A percentile compares a stretch with the other conserved stretches of the same genome.
Evolutionary conservation across 1,139 yeast genomes (phyloP).

Genomic region (Arxiozyma telluris): DNA sequence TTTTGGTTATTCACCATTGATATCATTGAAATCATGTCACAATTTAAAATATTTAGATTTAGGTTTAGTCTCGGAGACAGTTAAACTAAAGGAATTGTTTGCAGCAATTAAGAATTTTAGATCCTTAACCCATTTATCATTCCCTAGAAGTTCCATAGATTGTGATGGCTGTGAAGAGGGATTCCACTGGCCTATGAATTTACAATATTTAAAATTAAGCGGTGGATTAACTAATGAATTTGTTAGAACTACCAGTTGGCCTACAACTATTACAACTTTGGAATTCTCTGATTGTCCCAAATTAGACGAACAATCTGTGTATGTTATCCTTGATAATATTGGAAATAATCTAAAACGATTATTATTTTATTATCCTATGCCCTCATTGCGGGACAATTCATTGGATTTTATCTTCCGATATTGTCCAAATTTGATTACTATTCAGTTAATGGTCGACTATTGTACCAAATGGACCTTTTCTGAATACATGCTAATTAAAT

Average conservation of each 20-base stretch:
- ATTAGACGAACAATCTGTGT: constrained; percentile 53
- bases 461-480: constrained; percentile 53
- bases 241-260: constrained; percentile 56
- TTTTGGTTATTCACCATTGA: constrained; percentile 82
- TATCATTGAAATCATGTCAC: constrained; percentile 64
- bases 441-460: constrained; percentile 76
- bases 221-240: constrained; percentile 88
- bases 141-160: constrained; percentile 81
- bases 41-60: constrained; percentile 61
- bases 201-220: constrained; percentile 64
- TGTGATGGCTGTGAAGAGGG: constrained; percentile 47
- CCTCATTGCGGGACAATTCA: constrained; percentile 58
- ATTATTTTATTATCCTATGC: constrained; percentile 81
- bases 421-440: constrained; percentile 60
- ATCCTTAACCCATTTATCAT: constrained; percentile 62
- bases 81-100: constrained; percentile 71
- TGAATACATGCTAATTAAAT: constrained; percentile 40
- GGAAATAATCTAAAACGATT: constrained; percentile 59
- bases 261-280: constrained; percentile 56
- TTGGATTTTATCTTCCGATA: constrained; percentile 62
- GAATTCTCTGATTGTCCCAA: constrained; percentile 86
- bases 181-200: constrained; percentile 63
- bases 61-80: constrained; percentile 85
- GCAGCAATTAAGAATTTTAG: constrained; percentile 57
- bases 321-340: constrained; percentile 48